Evolutionary conservation across 768 basidiomycete species (phyloP), one percentile per base, ranked within the genome.

Genomic region (Grammothele lineata): DNA sequence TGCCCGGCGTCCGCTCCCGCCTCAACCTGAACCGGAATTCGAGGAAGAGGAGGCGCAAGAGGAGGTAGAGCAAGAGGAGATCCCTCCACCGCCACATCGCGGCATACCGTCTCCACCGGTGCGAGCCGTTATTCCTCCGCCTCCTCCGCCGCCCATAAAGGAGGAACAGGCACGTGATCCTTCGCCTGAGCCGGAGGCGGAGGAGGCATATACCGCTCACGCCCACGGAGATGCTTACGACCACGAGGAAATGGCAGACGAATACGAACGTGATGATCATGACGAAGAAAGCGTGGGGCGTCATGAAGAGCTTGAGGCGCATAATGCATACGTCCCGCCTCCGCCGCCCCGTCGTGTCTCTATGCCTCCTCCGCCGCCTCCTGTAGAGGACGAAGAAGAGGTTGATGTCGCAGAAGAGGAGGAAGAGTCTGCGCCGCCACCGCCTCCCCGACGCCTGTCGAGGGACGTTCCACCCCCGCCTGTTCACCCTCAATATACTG

Each of bases 21-120:
- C 49, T 17, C 5, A 24, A 9, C 47, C 43, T 22, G 8, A 30
- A 30, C 7, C 27, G 8, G 27, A 30, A 30, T 7, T 14, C 7
- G 27, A 30, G 27, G 27, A 14, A 7, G 27, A 30, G 27, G 37
- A 10, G 12, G 32, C 27, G 6, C 18, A 47, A 33, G 26, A 25
- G n/a, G 43, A 48, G 11, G 11, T 17, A 1, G 46, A 48, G 36
- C 26, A 37, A 9, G 38, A 34, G 22, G 47, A 37, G 15, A 34
- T 32, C 18, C 26, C 41, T 26, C 40, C 41, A 14, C 41, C 51
- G 12, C 51, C 57, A 4, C 54, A 37, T 26, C 50, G 47, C 27
- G 32, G 26, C 30, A 32, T 40, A 37, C 43, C 45, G 6, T 21
- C 48, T 35, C 58, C 52, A 9, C 53, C 58, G 12, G 33, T 51